These are phyloP conservation scores for Lophiotrema nucula DNA, from an alignment of 495 filamentous ascomycete genomes.

Conservation along the genomic window DNA sequence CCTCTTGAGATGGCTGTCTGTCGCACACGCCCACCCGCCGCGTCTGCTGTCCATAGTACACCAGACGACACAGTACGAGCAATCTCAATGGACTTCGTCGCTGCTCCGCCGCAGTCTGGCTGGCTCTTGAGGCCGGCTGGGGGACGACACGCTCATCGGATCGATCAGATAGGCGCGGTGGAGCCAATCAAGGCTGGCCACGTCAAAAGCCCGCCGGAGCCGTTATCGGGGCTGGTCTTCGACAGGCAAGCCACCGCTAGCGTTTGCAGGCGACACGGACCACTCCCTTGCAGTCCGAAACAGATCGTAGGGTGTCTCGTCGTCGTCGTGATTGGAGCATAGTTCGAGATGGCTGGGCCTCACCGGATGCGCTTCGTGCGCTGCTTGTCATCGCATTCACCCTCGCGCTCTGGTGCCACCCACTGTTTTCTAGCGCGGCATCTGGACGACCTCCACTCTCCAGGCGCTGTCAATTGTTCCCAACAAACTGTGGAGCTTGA, in stretches of 20 bases:
- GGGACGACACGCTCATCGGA: constrained; percentile 16
- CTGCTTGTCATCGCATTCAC: constrained; percentile 27
- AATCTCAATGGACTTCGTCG: too few species aligned
- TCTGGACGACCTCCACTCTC: background rate
- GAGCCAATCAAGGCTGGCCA: constrained; percentile 32
- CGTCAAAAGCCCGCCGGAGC: constrained; percentile 28
- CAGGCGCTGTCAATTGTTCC: background rate
- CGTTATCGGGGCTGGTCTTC: constrained; percentile 28
- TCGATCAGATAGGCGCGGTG: constrained; percentile 21
- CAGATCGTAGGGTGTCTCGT: background rate
- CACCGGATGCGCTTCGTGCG: constrained; percentile 8
- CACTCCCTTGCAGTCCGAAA: constrained; percentile 33
- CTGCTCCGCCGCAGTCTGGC: too few species aligned
- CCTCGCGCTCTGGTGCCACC: constrained; percentile 16
- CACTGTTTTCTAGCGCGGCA: constrained; percentile 24
- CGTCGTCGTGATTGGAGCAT: constrained; percentile 12
- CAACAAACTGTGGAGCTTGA: background rate
- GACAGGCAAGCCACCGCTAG: constrained; percentile 26
- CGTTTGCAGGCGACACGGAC: constrained; percentile 32
- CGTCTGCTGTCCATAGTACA: background rate
- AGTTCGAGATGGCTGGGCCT: constrained; percentile 2
- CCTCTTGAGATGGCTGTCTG: background rate
- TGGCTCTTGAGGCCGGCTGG: too few species aligned
- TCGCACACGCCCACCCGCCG: constrained; percentile 8
- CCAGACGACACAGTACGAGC: background rate